A percentile compares a stretch with the other conserved stretches of the same genome.
Conservation (phyloP, 495 filamentous ascomycete species). For the Hyphodiscus hymeniophilus region DNA sequence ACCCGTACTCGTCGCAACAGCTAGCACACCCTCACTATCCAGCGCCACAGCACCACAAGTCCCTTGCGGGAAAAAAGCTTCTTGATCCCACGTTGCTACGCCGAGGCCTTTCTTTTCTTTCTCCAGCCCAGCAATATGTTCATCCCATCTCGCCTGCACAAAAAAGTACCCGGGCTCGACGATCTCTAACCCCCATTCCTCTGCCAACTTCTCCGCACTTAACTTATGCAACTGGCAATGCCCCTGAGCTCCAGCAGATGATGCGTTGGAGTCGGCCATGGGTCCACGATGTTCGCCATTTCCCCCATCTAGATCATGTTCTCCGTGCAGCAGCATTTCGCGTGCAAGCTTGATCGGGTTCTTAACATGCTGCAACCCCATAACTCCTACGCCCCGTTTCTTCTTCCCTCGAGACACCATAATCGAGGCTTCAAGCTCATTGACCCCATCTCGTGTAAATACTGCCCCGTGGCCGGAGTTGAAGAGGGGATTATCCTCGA, state of each 20-base stretch:
- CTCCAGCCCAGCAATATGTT: slow-evolving; percentile 62
- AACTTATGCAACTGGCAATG: slow-evolving; percentile 62
- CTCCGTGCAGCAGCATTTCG: slow-evolving; percentile 59
- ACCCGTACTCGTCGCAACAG: slow-evolving; percentile 78
- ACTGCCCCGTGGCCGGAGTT: slow-evolving; percentile 82
- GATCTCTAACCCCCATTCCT: slow-evolving; percentile 58
- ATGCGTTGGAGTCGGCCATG: slow-evolving; percentile 2
- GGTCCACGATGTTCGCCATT: slow-evolving; percentile 24
- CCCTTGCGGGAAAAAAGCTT: slow-evolving; percentile 69
- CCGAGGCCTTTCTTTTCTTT: slow-evolving; percentile 31
- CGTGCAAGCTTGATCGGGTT: slow-evolving; percentile 73
- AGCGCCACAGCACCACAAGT: slow-evolving; percentile 79
- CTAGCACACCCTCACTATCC: slow-evolving; percentile 58
- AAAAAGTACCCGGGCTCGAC: slow-evolving; percentile 65
- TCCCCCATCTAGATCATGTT: slow-evolving; percentile 34
- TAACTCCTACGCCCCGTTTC: slow-evolving; percentile 72
- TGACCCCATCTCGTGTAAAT: slow-evolving; percentile 72
- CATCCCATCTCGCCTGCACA: slow-evolving; percentile 72
- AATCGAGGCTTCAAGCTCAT: slow-evolving; percentile 83
- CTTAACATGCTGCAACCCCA: slow-evolving; percentile 60
- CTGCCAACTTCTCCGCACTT: slow-evolving; percentile 59
- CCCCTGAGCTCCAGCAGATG: slow-evolving; percentile 35
- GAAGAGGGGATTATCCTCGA: slow-evolving; percentile 80
- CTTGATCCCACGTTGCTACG: slow-evolving; percentile 33
- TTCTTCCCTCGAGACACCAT: slow-evolving; percentile 71